phyloP scores from a whole-genome alignment of 1,284 basidiomycete genomes.

The Ceraceosorus guamensis region DNA sequence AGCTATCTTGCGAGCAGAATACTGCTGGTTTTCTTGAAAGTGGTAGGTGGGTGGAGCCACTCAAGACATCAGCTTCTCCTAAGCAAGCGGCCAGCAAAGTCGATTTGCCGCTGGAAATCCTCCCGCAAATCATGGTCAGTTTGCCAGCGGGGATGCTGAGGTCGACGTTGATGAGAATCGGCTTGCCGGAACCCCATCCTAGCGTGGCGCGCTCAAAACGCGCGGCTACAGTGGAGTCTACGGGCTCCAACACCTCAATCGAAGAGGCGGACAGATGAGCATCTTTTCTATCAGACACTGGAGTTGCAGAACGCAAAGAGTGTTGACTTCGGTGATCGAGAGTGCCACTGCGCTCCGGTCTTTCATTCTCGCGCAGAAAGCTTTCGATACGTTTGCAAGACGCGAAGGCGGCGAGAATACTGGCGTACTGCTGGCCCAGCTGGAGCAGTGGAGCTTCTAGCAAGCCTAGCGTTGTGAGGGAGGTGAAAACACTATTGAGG shows the following conservation, averaged over 20 bases:
- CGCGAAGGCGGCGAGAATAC: constrained; percentile 25
- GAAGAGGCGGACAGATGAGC: background rate
- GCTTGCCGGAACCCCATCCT: constrained; percentile 16
- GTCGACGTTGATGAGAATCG: constrained; percentile 3
- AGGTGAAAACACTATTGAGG: constrained; percentile 33
- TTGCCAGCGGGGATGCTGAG: background rate
- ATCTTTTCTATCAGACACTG: background rate
- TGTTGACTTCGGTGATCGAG: too few relatives aligned
- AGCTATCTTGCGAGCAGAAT: constrained; percentile 82
- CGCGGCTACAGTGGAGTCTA: constrained; percentile 12
- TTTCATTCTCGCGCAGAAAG: constrained; percentile 19
- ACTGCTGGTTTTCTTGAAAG: constrained; percentile 52
- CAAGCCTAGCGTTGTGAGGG: constrained; percentile 27
- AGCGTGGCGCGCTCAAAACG: constrained; percentile 17
- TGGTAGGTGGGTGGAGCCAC: constrained; percentile 1
- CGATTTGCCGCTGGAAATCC: constrained; percentile 81
- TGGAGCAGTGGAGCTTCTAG: constrained; percentile 24
- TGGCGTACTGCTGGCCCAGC: constrained; percentile 33
- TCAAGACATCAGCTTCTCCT: constrained; percentile 56
- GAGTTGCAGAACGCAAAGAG: background rate
- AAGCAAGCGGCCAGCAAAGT: constrained; percentile 55
- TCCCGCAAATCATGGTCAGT: constrained; percentile 55
- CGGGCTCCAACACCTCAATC: background rate
- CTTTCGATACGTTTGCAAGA: constrained; percentile 30
- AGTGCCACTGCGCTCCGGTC: background rate